Conservation (phyloP, 441 rosid species). For the Cnidoscolus chayamansa region DNA sequence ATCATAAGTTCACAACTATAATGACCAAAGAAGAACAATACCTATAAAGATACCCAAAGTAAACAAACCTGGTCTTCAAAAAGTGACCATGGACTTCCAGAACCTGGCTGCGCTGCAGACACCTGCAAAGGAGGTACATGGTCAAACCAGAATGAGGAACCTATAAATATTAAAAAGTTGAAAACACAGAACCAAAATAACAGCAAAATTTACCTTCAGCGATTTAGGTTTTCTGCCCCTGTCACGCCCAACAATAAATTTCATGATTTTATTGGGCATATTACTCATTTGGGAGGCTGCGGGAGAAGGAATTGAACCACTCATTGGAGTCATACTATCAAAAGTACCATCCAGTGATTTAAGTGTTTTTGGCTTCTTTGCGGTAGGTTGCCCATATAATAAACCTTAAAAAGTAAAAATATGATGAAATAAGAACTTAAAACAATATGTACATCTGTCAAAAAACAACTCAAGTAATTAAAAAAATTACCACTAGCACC, state of each 20-base stretch:
- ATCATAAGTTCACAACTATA: background rate
- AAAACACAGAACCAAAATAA: slow-evolving; percentile 10
- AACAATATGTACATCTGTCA: background rate
- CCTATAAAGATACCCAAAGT: slow-evolving; percentile 14
- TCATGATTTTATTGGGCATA: slow-evolving; percentile 79
- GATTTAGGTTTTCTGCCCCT: slow-evolving; percentile 74
- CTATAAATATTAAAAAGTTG: slow-evolving; percentile 20
- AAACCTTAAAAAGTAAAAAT: slow-evolving; percentile 47
- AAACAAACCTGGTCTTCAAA: slow-evolving; percentile 93
- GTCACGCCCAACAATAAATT: slow-evolving; percentile 66
- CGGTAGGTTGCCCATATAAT: slow-evolving; percentile 54
- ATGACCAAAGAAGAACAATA: slow-evolving; percentile 15
- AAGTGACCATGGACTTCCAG: slow-evolving; percentile 87
- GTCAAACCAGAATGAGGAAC: slow-evolving; percentile 25
- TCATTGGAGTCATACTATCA: slow-evolving; percentile 51
- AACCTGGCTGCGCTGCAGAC: slow-evolving; percentile 70
- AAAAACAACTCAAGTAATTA: slow-evolving; percentile 22
- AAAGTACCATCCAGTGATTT: slow-evolving; percentile 58
- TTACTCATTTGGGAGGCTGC: slow-evolving; percentile 94
- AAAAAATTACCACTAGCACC: slow-evolving; percentile 57
- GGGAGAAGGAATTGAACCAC: slow-evolving; percentile 77
- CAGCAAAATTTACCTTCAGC: slow-evolving; percentile 56
- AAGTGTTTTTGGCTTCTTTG: slow-evolving; percentile 75
- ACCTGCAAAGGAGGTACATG: slow-evolving; percentile 49
- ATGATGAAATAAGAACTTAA: slow-evolving; percentile 19